These are phyloP conservation scores for Ambrosia trifida DNA, from an alignment of 129 eudicot species.

Conservation along the genomic window DNA sequence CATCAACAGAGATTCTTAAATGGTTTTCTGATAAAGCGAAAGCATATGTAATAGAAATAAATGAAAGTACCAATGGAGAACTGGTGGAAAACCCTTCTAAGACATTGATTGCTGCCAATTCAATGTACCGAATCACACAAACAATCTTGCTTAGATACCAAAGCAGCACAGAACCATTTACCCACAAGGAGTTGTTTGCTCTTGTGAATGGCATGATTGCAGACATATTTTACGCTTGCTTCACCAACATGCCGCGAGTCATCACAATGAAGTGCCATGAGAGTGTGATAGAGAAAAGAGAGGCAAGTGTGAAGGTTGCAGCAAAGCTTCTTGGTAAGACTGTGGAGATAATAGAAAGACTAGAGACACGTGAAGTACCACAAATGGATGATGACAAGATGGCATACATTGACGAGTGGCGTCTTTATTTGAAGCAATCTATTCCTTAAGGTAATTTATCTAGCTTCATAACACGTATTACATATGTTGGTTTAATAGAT, in stretches of 20 bases:
- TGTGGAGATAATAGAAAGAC: not conserved
- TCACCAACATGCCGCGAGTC: too few relatives aligned
- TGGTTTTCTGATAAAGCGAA: conserved; percentile 30
- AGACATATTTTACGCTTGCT: conserved; percentile 27
- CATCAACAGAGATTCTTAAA: conserved; percentile 15
- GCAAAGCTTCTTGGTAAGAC: too few relatives aligned
- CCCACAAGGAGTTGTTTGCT: conserved; percentile 3
- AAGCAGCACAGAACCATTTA: not conserved
- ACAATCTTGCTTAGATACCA: conserved; percentile 14
- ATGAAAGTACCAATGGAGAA: not conserved
- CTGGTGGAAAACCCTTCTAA: not conserved
- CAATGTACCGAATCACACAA: conserved; percentile 20
- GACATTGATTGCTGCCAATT: conserved; percentile 40
- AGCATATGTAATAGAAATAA: not conserved
- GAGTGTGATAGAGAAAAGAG: too few relatives aligned
- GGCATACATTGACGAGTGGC: conserved; percentile 32
- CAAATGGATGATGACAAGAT: conserved; percentile 22
- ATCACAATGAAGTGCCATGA: too few relatives aligned
- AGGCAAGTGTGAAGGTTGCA: too few relatives aligned
- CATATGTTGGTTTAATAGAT: not conserved
- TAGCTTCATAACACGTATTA: not conserved
- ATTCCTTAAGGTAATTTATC: conserved; percentile 9
- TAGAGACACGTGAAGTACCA: conserved; percentile 14
- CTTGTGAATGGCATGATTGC: conserved; percentile 29
- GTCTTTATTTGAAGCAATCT: conserved; percentile 3